Conservation (phyloP, 1,284 basidiomycete genomes). For the Trichosporon coremiiforme region DNA sequence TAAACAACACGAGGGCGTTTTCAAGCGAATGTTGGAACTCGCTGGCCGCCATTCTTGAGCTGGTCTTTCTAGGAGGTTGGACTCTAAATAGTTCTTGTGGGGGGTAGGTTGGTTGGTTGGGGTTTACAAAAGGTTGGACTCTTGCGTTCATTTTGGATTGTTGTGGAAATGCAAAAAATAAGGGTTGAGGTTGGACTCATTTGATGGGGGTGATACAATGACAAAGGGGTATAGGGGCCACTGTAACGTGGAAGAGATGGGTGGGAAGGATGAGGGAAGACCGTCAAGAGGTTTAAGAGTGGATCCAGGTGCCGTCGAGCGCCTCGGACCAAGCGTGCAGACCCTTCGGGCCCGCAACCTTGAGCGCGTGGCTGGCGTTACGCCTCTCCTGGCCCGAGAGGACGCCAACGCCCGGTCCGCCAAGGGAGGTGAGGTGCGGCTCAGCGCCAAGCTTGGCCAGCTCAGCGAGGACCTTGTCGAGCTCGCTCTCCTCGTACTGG, state of each 20-base stretch:
- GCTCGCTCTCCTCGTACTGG: constrained; percentile 66
- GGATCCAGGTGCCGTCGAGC: constrained; percentile 29
- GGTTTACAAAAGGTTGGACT: constrained; percentile 14
- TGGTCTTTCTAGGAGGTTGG: constrained; percentile 1
- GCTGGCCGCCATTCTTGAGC: background rate
- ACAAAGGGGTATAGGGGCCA: background rate
- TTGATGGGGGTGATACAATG: background rate
- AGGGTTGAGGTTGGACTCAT: constrained; percentile 11
- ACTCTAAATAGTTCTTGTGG: background rate
- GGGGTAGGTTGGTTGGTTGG: too few relatives aligned
- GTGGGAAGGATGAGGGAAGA: background rate
- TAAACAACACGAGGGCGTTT: constrained; percentile 10
- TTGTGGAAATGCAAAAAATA: background rate
- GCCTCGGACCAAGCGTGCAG: constrained; percentile 22
- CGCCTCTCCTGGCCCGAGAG: constrained; percentile 35
- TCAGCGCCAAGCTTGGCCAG: constrained; percentile 71
- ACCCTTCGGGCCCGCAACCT: constrained; percentile 18
- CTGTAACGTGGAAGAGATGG: background rate
- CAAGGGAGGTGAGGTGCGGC: constrained; percentile 88
- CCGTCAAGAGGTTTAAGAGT: background rate
- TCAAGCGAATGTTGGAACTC: constrained; percentile 14
- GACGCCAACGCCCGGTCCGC: constrained; percentile 87
- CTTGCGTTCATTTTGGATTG: background rate
- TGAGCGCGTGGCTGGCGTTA: constrained; percentile 18
- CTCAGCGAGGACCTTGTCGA: constrained; percentile 64